Evolutionary conservation across 1,139 yeast species (phyloP).

Genomic region (Arxiozyma telluris): DNA sequence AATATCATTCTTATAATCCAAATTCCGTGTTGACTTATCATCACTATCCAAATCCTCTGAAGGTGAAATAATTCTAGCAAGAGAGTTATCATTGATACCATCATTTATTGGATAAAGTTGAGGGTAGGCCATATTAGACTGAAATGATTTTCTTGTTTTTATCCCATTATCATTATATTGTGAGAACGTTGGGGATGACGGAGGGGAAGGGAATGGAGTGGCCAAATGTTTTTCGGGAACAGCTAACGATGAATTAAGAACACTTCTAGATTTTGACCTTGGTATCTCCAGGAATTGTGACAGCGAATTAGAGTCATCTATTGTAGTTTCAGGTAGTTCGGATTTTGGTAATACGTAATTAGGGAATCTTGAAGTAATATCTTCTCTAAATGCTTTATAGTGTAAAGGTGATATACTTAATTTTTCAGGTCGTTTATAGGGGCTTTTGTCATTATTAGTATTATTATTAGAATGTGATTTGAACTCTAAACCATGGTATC

Average conservation of each 20-base stretch:
- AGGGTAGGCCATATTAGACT: slow-evolving; percentile 73
- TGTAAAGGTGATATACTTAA: slow-evolving; percentile 66
- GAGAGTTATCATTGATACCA: neutral
- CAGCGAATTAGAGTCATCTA: slow-evolving; percentile 45
- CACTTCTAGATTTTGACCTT: slow-evolving; percentile 46
- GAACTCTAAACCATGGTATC: slow-evolving; percentile 37
- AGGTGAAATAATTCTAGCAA: neutral
- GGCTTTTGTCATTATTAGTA: slow-evolving; percentile 2
- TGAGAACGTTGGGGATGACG: slow-evolving; percentile 44
- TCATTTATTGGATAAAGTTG: slow-evolving; percentile 56
- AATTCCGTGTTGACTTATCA: neutral
- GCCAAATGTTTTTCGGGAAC: slow-evolving; percentile 67
- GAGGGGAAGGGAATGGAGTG: slow-evolving; percentile 85
- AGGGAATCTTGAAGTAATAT: slow-evolving; percentile 67
- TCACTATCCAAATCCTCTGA: slow-evolving; percentile 17
- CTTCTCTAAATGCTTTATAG: slow-evolving; percentile 70
- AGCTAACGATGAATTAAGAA: slow-evolving; percentile 39
- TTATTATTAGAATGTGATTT: slow-evolving; percentile 16
- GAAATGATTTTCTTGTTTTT: slow-evolving; percentile 52
- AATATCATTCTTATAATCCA: slow-evolving; percentile 29
- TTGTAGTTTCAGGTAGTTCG: slow-evolving; percentile 36
- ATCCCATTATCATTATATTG: slow-evolving; percentile 8
- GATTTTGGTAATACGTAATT: slow-evolving; percentile 45
- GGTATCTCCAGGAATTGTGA: slow-evolving; percentile 55
- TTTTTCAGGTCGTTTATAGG: slow-evolving; percentile 12